A percentile compares a stretch with the other conserved stretches of the same genome.
phyloP scores from a whole-genome alignment of 2,329 filamentous ascomycete species.

The Aspergillus niger region DNA sequence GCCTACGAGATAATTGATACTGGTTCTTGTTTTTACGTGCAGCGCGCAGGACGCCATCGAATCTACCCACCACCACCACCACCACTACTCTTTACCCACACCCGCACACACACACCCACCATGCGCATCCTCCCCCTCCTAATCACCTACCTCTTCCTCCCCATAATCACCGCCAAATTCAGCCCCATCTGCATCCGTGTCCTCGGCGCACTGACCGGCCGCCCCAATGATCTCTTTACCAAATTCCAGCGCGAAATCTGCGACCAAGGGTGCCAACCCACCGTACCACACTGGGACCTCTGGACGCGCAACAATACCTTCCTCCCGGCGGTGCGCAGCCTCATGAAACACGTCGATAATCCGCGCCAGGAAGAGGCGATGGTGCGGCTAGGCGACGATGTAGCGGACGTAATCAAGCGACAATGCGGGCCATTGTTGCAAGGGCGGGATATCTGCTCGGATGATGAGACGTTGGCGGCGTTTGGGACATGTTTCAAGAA shows the following conservation, averaged over 20 bases:
- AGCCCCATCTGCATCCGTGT: conserved; percentile 77
- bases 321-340: conserved; percentile 37
- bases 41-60: no score
- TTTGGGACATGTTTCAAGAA: conserved; percentile 40
- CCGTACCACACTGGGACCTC: conserved; percentile 38
- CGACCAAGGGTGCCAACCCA: conserved; percentile 36
- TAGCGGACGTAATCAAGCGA: conserved; percentile 35
- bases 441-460: conserved; percentile 36
- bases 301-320: conserved; percentile 42
- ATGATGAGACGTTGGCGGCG: conserved; percentile 32
- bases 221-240: conserved; percentile 33
- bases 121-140: conserved; percentile 25
- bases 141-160: conserved; percentile 22
- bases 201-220: conserved; percentile 65
- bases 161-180: conserved; percentile 25
- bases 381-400: conserved; percentile 38
- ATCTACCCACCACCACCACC: no score
- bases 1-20: no score
- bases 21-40: no score
- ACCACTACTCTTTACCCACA: no score
- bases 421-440: conserved; percentile 33
- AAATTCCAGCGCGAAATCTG: conserved; percentile 40
- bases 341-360: conserved; percentile 33
- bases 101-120: neutral
- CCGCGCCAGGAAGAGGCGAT: conserved; percentile 34